These are phyloP conservation scores for Trebouxia gelatinosa DNA, from an alignment of 163 green algal genomes.

Conservation along the genomic window DNA sequence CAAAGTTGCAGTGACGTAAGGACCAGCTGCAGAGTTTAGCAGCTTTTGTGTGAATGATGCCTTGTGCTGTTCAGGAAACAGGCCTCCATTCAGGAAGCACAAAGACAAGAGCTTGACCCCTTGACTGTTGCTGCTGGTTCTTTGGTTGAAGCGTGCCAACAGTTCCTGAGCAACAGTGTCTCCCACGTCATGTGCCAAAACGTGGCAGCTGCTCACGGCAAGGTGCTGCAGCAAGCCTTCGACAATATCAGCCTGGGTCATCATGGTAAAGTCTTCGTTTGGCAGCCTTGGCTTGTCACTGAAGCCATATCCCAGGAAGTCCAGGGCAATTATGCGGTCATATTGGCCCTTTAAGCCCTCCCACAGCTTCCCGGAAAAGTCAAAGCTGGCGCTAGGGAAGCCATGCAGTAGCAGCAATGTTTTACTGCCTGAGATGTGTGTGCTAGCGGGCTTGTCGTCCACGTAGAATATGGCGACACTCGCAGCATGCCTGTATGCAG, in stretches of 20 bases:
- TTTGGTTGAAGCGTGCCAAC: constrained; percentile 21
- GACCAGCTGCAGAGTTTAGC: constrained; percentile 21
- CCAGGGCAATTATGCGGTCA: background rate
- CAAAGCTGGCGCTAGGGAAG: constrained; percentile 13
- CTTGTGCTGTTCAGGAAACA: constrained; percentile 26
- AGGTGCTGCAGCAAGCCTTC: constrained; percentile 23
- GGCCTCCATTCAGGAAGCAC: constrained; percentile 26
- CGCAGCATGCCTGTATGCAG: background rate
- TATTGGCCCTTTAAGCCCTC: background rate
- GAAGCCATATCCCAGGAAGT: constrained; percentile 27
- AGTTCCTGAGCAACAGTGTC: constrained; percentile 32
- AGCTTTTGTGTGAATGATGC: constrained; percentile 10
- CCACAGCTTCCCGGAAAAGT: constrained; percentile 16
- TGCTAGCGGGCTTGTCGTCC: background rate
- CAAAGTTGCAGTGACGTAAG: too few relatives aligned
- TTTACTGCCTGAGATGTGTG: background rate
- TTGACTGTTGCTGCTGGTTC: background rate
- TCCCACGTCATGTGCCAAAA: constrained; percentile 28
- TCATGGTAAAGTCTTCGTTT: background rate
- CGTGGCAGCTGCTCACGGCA: constrained; percentile 5
- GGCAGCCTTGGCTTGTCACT: constrained; percentile 24
- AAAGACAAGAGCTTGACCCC: background rate
- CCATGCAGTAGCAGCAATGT: constrained; percentile 29
- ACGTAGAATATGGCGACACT: constrained; percentile 5
- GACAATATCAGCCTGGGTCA: constrained; percentile 25